Evolutionary conservation across 257 asterid species (phyloP), one percentile per base, ranked within the genome.

Genomic region (Salvia splendens): DNA sequence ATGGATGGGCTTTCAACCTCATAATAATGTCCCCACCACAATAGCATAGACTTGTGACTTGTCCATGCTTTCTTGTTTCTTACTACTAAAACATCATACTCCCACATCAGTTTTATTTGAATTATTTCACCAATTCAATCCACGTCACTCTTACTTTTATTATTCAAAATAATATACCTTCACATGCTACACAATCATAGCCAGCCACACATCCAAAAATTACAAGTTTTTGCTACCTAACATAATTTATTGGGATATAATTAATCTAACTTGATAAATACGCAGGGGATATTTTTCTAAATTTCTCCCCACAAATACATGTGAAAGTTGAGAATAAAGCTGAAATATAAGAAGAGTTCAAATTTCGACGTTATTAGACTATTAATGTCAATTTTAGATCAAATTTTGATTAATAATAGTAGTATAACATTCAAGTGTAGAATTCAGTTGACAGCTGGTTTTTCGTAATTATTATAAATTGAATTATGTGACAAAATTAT

Each of bases 31-130:
- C 61, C 79, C 76, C 71, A 68, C 68, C 38, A 2, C 32, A 12
- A 53, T 24, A 24, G 30, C 30, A 24, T 24, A 24, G 30, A 64
- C 52, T 61, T 51, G 83, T 71, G 30, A 64, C 52, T 61, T 51
- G 83, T 71, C 79, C 77, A 43, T 40, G 66, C 56, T 47, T 63
- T 17, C 41, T 62, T 68, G 73, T 60, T 48, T 75, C 76, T 61
- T 24, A 58, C 73, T 52, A 30, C 2, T 63, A 71, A 73, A 71
- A 66, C 68, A 53, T 60, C 77, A 52, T 12, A 65, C n/a, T n/a
- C n/a, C n/a, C n/a, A n/a, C 46, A 3, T 14, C 16, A 36, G 7
- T 58, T 6, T 8, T 51, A 1, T 33, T 53, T 0, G 30, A 24
- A 67, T 49, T 52, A 51, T 1, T 24, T 20, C 30, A 58, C 36